phyloP scores from a whole-genome alignment of 768 basidiomycete species.

The Leucocoprinus birnbaumii region DNA sequence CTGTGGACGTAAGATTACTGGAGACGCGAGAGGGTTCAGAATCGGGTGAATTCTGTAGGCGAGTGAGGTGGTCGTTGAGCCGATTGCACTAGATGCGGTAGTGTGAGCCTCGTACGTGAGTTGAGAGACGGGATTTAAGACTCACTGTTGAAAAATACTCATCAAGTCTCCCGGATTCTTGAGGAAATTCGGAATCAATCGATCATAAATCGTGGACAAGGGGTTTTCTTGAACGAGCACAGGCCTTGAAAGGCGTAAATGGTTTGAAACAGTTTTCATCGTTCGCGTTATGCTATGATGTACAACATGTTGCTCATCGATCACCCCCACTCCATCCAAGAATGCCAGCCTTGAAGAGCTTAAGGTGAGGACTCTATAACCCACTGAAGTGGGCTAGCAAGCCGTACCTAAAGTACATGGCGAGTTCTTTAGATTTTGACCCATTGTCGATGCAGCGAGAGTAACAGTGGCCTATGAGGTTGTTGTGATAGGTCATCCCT shows the following conservation, averaged over 20 bases:
- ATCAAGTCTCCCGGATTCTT: neutral
- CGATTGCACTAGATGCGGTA: constrained; percentile 23
- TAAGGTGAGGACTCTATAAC: neutral
- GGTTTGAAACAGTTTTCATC: constrained; percentile 17
- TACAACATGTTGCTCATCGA: constrained; percentile 16
- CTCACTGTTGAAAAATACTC: neutral
- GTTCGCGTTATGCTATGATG: constrained; percentile 18
- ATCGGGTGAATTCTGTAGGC: constrained; percentile 27
- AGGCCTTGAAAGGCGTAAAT: constrained; percentile 14
- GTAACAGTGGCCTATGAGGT: no score
- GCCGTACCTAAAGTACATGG: neutral
- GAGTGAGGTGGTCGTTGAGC: constrained; percentile 22
- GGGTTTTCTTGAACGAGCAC: constrained; percentile 9
- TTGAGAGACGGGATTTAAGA: no score
- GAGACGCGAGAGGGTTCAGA: no score
- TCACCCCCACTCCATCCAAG: constrained; percentile 11
- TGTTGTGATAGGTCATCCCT: no score
- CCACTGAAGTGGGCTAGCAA: neutral
- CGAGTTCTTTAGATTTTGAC: no score
- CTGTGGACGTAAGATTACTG: no score
- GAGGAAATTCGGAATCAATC: neutral
- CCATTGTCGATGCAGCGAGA: no score
- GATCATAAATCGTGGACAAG: constrained; percentile 11
- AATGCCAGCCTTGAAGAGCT: neutral
- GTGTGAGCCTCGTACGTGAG: no score